Conservation (phyloP, 1,284 basidiomycete genomes). For the Heimioporus retisporus region DNA sequence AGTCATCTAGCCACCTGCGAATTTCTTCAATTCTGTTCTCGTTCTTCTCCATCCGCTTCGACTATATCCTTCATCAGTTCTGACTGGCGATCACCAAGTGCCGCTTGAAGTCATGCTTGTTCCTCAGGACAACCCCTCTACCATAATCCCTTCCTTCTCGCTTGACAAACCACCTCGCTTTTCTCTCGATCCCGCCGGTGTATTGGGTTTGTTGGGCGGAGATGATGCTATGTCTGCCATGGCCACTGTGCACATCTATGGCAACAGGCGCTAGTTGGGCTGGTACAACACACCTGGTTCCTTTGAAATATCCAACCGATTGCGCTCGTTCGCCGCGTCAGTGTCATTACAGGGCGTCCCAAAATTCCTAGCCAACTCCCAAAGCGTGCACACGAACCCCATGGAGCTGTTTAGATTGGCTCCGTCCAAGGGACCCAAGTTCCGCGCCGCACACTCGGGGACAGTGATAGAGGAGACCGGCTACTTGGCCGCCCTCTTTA, state of each 20-base stretch:
- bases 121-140: too few relatives aligned
- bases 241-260: constrained; percentile 34
- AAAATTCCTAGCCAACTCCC: constrained; percentile 8
- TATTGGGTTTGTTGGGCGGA: too few relatives aligned
- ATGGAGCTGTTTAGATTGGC: constrained; percentile 27
- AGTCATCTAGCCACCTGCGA: too few relatives aligned
- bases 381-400: constrained; percentile 26
- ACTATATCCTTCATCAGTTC: too few relatives aligned
- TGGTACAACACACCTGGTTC: constrained; percentile 44
- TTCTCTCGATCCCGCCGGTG: constrained; percentile 23
- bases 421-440: constrained; percentile 28
- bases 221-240: constrained; percentile 37
- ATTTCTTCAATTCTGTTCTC: too few relatives aligned
- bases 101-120: too few relatives aligned
- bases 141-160: constrained; percentile 6
- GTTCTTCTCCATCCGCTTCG: too few relatives aligned
- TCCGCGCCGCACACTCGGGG: constrained; percentile 32
- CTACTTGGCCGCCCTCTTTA: too few relatives aligned
- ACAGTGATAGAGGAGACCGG: constrained; percentile 34
- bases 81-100: too few relatives aligned
- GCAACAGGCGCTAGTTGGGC: constrained; percentile 35
- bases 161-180: constrained; percentile 10
- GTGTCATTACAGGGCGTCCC: too few relatives aligned
- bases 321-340: constrained; percentile 24
- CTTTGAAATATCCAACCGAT: constrained; percentile 32